These are phyloP conservation scores for Linnemannia elongata DNA, from an alignment of 192 early-diverging fungal species.

Conservation along the genomic window DNA sequence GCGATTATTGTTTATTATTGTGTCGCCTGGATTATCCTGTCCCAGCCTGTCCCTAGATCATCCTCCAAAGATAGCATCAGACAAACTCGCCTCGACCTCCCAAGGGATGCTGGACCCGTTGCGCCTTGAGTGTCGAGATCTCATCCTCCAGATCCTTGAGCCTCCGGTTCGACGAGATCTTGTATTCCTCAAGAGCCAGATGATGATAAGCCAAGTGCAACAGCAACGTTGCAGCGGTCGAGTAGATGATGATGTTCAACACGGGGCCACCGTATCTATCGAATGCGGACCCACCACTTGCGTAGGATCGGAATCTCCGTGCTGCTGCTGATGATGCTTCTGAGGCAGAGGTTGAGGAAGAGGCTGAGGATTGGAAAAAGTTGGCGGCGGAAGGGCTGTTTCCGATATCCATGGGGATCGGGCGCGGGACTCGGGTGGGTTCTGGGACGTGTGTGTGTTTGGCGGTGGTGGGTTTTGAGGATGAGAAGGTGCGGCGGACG, in stretches of 20 bases:
- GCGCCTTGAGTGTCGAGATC: conserved; percentile 25
- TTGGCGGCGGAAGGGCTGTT: conserved; percentile 18
- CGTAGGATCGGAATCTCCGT: conserved; percentile 11
- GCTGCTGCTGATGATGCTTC: conserved; percentile 18
- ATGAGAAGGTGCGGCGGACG: background rate
- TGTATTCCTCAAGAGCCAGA: conserved; percentile 38
- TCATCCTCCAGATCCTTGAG: conserved; percentile 40
- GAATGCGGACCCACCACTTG: conserved; percentile 24
- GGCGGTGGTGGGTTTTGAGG: background rate
- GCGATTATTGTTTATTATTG: background rate
- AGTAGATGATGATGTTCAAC: conserved; percentile 30
- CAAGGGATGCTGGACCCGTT: conserved; percentile 26
- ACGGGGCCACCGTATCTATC: conserved; percentile 33
- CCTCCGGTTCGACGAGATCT: conserved; percentile 28
- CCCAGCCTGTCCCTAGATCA: background rate
- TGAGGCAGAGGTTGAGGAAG: background rate
- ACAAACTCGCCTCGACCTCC: conserved; percentile 55
- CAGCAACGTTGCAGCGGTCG: conserved; percentile 28
- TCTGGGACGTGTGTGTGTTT: conserved; percentile 12
- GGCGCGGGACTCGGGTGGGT: conserved; percentile 22
- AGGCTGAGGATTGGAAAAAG: background rate
- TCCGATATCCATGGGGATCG: conserved; percentile 54
- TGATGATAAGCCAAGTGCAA: conserved; percentile 34
- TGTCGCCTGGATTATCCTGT: background rate
- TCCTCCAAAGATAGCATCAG: background rate